Evolutionary conservation across 2,329 filamentous ascomycete species (phyloP).

Genomic region (Neonectria ditissima): DNA sequence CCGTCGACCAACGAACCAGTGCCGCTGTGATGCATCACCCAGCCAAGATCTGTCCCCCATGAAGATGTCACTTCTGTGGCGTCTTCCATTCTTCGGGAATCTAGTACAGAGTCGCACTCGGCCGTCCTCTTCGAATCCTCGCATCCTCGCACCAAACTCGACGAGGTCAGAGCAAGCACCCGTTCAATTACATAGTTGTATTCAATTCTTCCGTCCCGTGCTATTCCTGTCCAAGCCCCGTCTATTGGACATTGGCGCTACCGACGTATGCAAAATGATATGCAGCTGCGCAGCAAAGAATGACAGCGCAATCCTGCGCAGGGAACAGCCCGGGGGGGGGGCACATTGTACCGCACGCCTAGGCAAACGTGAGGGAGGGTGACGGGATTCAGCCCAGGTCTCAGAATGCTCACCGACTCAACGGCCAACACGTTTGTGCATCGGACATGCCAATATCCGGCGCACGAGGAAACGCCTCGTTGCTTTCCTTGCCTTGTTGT

Average conservation of each 20-base stretch:
- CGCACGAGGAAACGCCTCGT: neutral
- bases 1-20: conserved; percentile 1
- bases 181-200: neutral
- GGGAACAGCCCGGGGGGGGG: neutral
- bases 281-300: conserved; percentile 26
- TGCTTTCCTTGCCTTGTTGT: neutral
- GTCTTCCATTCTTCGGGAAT: conserved; percentile 2
- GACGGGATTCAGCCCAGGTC: conserved; percentile 15
- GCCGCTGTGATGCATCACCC: conserved; percentile 13
- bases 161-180: neutral
- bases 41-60: conserved; percentile 7
- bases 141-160: conserved; percentile 12
- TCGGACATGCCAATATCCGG: neutral
- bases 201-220: neutral
- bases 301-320: conserved; percentile 19
- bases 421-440: conserved; percentile 2
- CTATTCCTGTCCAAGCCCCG: conserved; percentile 18
- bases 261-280: conserved; percentile 29
- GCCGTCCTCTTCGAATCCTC: neutral
- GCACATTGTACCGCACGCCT: neutral
- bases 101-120: neutral
- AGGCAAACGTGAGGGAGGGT: conserved; percentile 5
- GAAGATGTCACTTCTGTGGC: neutral
- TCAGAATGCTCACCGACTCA: conserved; percentile 1
- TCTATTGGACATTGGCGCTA: conserved; percentile 7